A percentile compares a stretch with the other conserved stretches of the same genome.
Evolutionary conservation across 768 basidiomycete species (phyloP).

Genomic region (Botryobasidium botryosum): DNA sequence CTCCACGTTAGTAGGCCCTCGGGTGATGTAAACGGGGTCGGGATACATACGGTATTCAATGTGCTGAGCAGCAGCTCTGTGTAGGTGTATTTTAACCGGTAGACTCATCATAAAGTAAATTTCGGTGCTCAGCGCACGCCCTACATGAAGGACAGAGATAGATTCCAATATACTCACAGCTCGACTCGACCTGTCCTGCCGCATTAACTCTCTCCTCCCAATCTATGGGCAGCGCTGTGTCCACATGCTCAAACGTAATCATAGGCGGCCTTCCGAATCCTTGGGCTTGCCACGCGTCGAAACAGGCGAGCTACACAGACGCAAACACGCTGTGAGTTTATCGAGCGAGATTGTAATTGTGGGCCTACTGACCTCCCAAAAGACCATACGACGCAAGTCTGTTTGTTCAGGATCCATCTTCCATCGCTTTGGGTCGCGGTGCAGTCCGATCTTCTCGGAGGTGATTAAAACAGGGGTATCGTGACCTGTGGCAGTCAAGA

Average conservation of each 20-base stretch:
- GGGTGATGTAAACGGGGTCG: too few species aligned
- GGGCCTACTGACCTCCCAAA: slow-evolving; percentile 11
- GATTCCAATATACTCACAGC: slow-evolving; percentile 5
- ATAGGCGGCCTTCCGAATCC: slow-evolving; percentile 11
- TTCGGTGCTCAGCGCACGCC: too few species aligned
- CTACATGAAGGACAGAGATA: background rate
- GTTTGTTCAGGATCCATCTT: slow-evolving; percentile 9
- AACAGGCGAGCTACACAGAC: slow-evolving; percentile 4
- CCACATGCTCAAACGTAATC: slow-evolving; percentile 5
- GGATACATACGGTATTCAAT: background rate
- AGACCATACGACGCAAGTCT: slow-evolving; percentile 8
- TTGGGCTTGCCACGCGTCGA: slow-evolving; percentile 10
- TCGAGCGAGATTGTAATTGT: background rate
- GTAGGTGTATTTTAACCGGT: slow-evolving; percentile 6
- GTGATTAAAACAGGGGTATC: background rate
- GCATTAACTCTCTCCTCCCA: background rate
- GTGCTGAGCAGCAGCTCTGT: slow-evolving; percentile 6
- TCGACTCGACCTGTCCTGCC: background rate
- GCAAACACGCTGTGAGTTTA: background rate
- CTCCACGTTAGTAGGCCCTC: too few species aligned
- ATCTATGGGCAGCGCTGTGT: slow-evolving; percentile 2
- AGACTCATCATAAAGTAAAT: background rate
- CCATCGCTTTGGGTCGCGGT: slow-evolving; percentile 11
- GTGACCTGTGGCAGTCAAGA: background rate
- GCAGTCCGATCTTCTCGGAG: slow-evolving; percentile 9